These are phyloP conservation scores for Claviceps africana DNA, from an alignment of 2,329 filamentous ascomycete species.

Conservation along the genomic window DNA sequence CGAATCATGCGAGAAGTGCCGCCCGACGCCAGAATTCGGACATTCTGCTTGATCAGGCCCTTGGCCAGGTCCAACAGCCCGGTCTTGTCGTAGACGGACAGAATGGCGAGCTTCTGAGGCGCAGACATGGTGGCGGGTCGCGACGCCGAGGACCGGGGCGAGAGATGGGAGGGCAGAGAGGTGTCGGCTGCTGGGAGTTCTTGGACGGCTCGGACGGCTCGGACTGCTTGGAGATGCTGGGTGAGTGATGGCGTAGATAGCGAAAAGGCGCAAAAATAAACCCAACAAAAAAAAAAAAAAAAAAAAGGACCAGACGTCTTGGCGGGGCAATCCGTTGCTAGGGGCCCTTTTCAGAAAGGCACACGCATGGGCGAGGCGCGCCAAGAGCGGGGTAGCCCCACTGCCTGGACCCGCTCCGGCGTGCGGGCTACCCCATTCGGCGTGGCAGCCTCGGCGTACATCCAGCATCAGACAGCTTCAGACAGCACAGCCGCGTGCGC, in stretches of 20 bases:
- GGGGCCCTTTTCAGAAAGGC: too few species aligned
- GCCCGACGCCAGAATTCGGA: conserved; percentile 84
- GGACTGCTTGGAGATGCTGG: not conserved
- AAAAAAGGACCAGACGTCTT: not conserved
- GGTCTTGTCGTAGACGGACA: conserved; percentile 98
- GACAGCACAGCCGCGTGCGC: too few species aligned
- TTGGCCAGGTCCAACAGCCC: conserved; percentile 86
- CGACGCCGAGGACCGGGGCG: conserved; percentile 2
- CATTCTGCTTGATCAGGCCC: conserved; percentile 75
- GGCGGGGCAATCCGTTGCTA: not conserved
- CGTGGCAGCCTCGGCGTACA: too few species aligned
- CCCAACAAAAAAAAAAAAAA: not conserved
- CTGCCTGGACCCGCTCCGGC: too few species aligned
- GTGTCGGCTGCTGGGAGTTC: not conserved
- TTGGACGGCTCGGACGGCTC: too few species aligned
- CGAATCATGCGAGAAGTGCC: conserved; percentile 94
- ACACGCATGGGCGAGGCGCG: too few species aligned
- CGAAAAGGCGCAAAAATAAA: not conserved
- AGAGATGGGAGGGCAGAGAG: not conserved
- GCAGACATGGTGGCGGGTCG: conserved; percentile 22
- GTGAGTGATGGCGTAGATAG: not conserved
- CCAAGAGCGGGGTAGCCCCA: too few species aligned
- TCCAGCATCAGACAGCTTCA: too few species aligned
- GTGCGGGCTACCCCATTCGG: too few species aligned
- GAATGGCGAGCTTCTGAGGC: conserved; percentile 59